Evolutionary conservation across 805 yeast genomes (phyloP), one percentile per base, ranked within the genome.

Genomic region (Priceomyces haplophilus): DNA sequence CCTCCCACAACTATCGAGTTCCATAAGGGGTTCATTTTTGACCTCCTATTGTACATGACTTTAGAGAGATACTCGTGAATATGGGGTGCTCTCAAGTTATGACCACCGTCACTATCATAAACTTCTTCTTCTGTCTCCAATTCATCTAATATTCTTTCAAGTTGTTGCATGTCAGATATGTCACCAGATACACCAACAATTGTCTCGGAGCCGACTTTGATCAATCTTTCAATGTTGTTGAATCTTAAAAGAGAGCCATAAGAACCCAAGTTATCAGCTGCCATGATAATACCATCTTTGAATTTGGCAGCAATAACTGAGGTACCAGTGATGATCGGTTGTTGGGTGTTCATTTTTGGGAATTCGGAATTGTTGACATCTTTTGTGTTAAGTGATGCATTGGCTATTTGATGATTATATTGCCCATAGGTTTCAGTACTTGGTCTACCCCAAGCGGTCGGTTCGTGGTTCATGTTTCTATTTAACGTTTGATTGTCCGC

Each of bases 11-110:
- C 73, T 30, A 86, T 69, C 1, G 98, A 85, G 65, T 93, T 93
- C 98, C 98, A 93, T 50, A 89, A 74, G 18, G 99, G 99, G 62
- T 93, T 81, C 91, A 93, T 83, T 65, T 93, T 89, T 41, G 85
- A 77, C 66, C 99, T 80, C 66, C 98, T 83, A 51, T 78, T 72
- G 68, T 93, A 93, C 75, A 91, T 73, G 34, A 91, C 83, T 46
- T 85, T 80, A 37, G 91, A 81, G 52, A 93, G 72, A 63, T 89
- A 93, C 60, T 87, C 91, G 64, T 88, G 95, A 34, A 93, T 81
- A 55, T 88, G 86, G 15, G 87, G 79, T n/a, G 98, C 96, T 49
- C 83, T 78, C 61, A 93, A 66, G 37, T 66, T 59, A 64, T 51
- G 78, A 11, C 70, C 73, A 33, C 71, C 81, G 74, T 60, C 88